Percentiles rank a stretch among this genome's conserved stretches.
Conservation (phyloP, 1,139 yeast genomes). For the Scheffersomyces insectosa region DNA sequence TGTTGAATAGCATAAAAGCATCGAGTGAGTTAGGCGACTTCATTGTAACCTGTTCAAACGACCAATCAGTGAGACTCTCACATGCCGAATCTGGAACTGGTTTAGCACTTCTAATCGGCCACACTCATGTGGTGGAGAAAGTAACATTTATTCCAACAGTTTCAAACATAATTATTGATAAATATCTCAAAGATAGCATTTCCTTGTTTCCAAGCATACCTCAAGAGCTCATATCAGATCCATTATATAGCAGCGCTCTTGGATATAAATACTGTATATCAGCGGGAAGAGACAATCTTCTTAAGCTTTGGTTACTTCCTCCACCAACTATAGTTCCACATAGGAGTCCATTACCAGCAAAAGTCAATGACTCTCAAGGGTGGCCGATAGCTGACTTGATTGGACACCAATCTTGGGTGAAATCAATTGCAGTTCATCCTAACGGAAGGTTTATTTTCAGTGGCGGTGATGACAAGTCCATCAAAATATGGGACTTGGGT, state of each 20-base stretch:
- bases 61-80: slow-evolving; percentile 70
- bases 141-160: slow-evolving; percentile 64
- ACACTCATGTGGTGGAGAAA: slow-evolving; percentile 80
- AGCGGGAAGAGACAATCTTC: slow-evolving; percentile 77
- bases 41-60: slow-evolving; percentile 77
- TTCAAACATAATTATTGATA: slow-evolving; percentile 53
- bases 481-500: slow-evolving; percentile 77
- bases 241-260: slow-evolving; percentile 30
- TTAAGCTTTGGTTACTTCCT: slow-evolving; percentile 77
- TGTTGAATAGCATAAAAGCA: slow-evolving; percentile 10
- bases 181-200: slow-evolving; percentile 36
- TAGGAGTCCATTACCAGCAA: slow-evolving; percentile 57
- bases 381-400: slow-evolving; percentile 52
- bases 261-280: slow-evolving; percentile 73
- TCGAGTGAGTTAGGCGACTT: slow-evolving; percentile 47
- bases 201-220: slow-evolving; percentile 37
- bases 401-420: slow-evolving; percentile 91
- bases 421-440: slow-evolving; percentile 70
- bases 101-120: slow-evolving; percentile 68
- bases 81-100: slow-evolving; percentile 68
- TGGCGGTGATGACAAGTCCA: slow-evolving; percentile 77
- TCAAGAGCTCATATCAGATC: slow-evolving; percentile 28
- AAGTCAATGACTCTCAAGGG: slow-evolving; percentile 56
- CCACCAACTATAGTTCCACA: slow-evolving; percentile 57
- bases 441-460: slow-evolving; percentile 70